Conservation (phyloP, 2,329 filamentous ascomycete species). For the Elsinoe australis region DNA sequence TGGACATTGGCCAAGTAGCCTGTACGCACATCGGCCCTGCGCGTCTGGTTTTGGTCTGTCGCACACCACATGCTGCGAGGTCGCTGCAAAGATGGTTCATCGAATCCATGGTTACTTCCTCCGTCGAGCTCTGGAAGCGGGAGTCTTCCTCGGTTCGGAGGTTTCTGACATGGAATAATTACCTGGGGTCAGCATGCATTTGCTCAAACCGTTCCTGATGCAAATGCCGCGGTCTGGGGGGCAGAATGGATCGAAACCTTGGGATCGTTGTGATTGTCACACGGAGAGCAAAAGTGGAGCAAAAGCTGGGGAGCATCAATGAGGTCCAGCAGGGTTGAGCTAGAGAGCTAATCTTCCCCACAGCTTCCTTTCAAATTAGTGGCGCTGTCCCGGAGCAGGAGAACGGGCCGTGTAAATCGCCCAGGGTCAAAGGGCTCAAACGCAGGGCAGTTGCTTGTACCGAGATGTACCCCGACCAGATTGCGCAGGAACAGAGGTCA, state of each 20-base stretch:
- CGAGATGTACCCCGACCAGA: background rate
- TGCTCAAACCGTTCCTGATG: background rate
- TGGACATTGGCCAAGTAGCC: slow-evolving; percentile 7
- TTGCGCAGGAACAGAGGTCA: slow-evolving; percentile 12
- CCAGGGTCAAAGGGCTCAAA: background rate
- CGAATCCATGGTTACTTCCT: slow-evolving; percentile 11
- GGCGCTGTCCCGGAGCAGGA: background rate
- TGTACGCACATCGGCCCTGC: no score
- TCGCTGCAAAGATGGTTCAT: no score
- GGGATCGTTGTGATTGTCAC: slow-evolving; percentile 8
- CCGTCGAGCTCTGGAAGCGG: slow-evolving; percentile 6
- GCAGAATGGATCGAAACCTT: slow-evolving; percentile 1
- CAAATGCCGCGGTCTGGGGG: slow-evolving; percentile 2
- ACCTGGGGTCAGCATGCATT: background rate
- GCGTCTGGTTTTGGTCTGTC: no score
- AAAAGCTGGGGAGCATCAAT: slow-evolving; percentile 12
- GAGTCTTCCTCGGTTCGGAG: background rate
- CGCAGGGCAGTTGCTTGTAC: slow-evolving; percentile 6
- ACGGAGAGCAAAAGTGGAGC: slow-evolving; percentile 5
- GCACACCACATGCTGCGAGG: no score
- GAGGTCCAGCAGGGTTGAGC: background rate
- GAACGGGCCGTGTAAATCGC: no score
- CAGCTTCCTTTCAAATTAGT: slow-evolving; percentile 3
- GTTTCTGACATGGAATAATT: slow-evolving; percentile 7
- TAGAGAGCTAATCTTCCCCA: slow-evolving; percentile 7